phyloP scores from a whole-genome alignment of 2,329 filamentous ascomycete species.

The Diaporthe aspalathi region DNA sequence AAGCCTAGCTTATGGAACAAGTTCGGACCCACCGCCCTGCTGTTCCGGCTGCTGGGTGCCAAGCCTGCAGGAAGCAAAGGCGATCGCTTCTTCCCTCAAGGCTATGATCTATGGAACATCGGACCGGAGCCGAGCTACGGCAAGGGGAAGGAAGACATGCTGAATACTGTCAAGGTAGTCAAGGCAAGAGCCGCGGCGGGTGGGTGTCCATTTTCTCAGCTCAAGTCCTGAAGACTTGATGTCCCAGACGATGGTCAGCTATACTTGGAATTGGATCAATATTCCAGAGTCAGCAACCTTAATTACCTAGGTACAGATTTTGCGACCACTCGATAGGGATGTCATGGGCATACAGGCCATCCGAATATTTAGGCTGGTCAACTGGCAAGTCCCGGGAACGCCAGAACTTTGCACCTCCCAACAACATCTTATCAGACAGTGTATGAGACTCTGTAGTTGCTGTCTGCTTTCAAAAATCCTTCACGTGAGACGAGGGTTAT shows the following conservation, averaged over 20 bases:
- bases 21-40: background rate
- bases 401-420: background rate
- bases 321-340: too few relatives aligned
- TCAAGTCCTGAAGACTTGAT: background rate
- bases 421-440: too few relatives aligned
- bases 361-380: background rate
- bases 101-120: background rate
- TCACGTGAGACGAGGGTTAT: too few relatives aligned
- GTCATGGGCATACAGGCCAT: too few relatives aligned
- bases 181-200: background rate
- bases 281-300: too few relatives aligned
- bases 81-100: background rate
- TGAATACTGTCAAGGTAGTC: background rate
- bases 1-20: conserved; percentile 1
- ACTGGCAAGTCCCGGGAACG: background rate
- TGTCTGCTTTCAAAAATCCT: too few relatives aligned
- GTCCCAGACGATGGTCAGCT: background rate
- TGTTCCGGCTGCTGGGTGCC: background rate
- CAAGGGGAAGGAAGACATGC: background rate
- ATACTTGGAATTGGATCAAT: too few relatives aligned
- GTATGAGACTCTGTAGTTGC: too few relatives aligned
- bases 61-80: background rate
- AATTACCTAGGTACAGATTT: too few relatives aligned
- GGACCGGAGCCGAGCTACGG: background rate
- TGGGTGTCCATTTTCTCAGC: conserved; percentile 7